phyloP scores from a whole-genome alignment of 306 rosid genomes.

The Inga leiocalycina region DNA sequence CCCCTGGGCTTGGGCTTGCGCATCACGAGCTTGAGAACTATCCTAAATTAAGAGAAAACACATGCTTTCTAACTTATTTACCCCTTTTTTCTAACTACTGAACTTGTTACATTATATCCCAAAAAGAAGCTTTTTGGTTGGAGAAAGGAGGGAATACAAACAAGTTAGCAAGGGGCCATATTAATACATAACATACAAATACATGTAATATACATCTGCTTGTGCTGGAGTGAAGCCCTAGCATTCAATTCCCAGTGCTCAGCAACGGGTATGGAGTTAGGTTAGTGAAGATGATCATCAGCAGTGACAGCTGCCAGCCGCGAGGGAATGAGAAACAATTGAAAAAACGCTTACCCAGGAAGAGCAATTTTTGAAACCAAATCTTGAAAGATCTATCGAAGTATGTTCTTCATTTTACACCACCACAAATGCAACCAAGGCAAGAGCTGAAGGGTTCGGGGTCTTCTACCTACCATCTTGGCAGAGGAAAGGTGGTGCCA shows the following conservation, averaged over 20 bases:
- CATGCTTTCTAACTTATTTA: neutral
- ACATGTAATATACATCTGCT: slow-evolving; percentile 23
- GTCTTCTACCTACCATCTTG: slow-evolving; percentile 20
- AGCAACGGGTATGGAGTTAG: slow-evolving; percentile 3
- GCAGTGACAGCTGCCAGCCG: slow-evolving; percentile 15
- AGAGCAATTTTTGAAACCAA: neutral
- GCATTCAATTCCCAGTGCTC: slow-evolving; percentile 15
- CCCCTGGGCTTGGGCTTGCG: neutral
- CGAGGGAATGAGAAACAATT: slow-evolving; percentile 4
- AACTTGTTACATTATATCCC: slow-evolving; percentile 13
- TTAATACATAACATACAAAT: slow-evolving; percentile 28
- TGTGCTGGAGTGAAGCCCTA: slow-evolving; percentile 17
- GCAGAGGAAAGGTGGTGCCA: slow-evolving; percentile 19
- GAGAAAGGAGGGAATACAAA: slow-evolving; percentile 6
- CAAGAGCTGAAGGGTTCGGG: neutral
- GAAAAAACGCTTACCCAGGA: neutral
- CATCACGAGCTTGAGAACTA: neutral
- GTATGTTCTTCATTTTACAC: neutral
- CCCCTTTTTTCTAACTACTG: neutral
- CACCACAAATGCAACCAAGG: slow-evolving; percentile 11
- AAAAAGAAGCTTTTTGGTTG: neutral
- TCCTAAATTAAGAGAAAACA: neutral
- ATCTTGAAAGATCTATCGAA: neutral
- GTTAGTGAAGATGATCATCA: slow-evolving; percentile 30
- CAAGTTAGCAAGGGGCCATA: neutral